Evolutionary conservation across 2,329 filamentous ascomycete genomes (phyloP).

Genomic region (Chaetomium sp.): DNA sequence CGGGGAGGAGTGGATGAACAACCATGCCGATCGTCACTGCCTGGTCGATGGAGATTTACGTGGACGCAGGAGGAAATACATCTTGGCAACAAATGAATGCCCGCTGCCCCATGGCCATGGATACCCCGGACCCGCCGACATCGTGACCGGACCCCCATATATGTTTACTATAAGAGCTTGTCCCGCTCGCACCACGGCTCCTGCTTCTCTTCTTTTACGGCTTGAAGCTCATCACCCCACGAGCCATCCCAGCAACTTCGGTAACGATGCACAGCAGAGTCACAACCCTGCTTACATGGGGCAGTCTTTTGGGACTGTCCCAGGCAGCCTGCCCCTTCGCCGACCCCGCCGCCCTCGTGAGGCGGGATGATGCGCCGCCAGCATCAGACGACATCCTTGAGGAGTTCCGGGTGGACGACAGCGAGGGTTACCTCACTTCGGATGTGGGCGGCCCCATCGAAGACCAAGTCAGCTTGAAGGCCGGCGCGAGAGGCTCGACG

Average conservation of each 20-base stretch:
- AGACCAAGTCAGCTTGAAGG: conserved; percentile 60
- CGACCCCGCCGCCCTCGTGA: conserved; percentile 14
- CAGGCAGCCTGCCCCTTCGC: conserved; percentile 23
- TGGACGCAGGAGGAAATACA: neutral
- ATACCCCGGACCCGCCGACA: too few species aligned
- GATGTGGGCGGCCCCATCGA: conserved; percentile 63
- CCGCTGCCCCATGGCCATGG: neutral
- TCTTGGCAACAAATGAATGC: neutral
- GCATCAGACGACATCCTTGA: conserved; percentile 21
- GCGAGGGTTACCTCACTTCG: conserved; percentile 51
- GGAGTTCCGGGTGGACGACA: conserved; percentile 45
- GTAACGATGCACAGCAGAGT: conserved; percentile 15
- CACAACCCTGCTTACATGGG: conserved; percentile 19
- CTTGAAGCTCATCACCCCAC: neutral
- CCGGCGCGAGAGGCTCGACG: conserved; percentile 60
- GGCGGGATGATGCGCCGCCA: conserved; percentile 13
- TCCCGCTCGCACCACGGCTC: neutral
- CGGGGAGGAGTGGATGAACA: neutral
- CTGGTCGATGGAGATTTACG: neutral
- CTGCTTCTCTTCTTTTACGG: neutral
- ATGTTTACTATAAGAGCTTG: neutral
- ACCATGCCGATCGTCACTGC: neutral
- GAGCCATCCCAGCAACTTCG: neutral
- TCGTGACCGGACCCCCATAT: too few species aligned
- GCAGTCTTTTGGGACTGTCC: conserved; percentile 16